phyloP scores from a whole-genome alignment of 2,329 filamentous ascomycete species.

The Fonsecaea nubica region DNA sequence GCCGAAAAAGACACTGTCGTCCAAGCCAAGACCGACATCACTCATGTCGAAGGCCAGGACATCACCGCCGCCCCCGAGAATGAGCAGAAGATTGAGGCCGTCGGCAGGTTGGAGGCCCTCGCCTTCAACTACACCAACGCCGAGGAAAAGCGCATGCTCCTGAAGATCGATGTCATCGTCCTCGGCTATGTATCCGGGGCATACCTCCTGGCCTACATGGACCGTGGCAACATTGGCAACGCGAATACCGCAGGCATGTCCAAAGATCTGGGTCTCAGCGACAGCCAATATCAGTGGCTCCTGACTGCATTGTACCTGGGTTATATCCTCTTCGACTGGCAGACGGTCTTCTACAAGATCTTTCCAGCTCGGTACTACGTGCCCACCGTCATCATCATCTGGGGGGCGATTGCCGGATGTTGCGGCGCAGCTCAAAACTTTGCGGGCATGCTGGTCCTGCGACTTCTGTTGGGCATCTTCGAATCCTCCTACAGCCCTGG shows the following conservation, averaged over 20 bases:
- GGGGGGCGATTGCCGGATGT: slow-evolving; percentile 49
- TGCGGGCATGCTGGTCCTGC: slow-evolving; percentile 52
- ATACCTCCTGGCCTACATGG: slow-evolving; percentile 83
- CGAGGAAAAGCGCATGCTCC: slow-evolving; percentile 73
- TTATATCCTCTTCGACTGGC: slow-evolving; percentile 70
- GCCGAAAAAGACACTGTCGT: slow-evolving; percentile 18
- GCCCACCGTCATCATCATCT: slow-evolving; percentile 49
- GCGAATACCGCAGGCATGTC: slow-evolving; percentile 64
- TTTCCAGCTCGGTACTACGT: slow-evolving; percentile 61
- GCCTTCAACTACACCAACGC: slow-evolving; percentile 59
- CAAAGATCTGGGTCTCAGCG: slow-evolving; percentile 59
- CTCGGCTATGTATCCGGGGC: slow-evolving; percentile 60
- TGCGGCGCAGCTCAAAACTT: slow-evolving; percentile 49
- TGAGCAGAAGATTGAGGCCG: slow-evolving; percentile 19
- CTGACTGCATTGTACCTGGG: slow-evolving; percentile 68
- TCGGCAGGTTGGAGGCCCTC: slow-evolving; percentile 19
- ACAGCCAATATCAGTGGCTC: slow-evolving; percentile 65
- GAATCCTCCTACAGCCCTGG: slow-evolving; percentile 50
- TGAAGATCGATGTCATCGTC: slow-evolving; percentile 72
- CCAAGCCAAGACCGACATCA: slow-evolving; percentile 20
- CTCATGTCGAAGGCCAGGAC: slow-evolving; percentile 19
- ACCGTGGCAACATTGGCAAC: slow-evolving; percentile 74
- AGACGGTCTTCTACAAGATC: slow-evolving; percentile 68
- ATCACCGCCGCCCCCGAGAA: slow-evolving; percentile 10
- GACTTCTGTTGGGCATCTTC: slow-evolving; percentile 47